These are phyloP conservation scores for Eremomyces bilateralis DNA, from an alignment of 495 filamentous ascomycete species.

Conservation along the genomic window DNA sequence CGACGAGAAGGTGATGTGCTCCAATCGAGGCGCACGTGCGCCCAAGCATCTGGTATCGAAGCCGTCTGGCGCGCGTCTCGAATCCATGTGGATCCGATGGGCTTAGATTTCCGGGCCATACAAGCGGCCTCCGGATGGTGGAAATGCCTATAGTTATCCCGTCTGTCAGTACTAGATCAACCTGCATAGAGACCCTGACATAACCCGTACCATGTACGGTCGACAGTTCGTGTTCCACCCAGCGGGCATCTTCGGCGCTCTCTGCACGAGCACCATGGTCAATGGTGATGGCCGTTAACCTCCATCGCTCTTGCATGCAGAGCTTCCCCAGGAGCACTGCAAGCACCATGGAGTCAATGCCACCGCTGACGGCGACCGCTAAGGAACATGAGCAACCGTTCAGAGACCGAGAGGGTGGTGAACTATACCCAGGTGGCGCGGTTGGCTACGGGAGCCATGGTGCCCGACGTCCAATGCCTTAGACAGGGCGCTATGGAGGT, in stretches of 20 bases:
- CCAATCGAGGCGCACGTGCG: slow-evolving; percentile 27
- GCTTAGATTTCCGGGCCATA: background rate
- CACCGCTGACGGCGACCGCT: slow-evolving; percentile 81
- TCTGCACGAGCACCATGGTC: slow-evolving; percentile 54
- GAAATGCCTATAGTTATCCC: background rate
- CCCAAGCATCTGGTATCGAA: slow-evolving; percentile 53
- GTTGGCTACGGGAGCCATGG: too few species aligned
- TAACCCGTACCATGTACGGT: slow-evolving; percentile 20
- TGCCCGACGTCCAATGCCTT: too few species aligned
- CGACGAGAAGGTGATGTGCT: slow-evolving; percentile 40
- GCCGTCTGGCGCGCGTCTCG: slow-evolving; percentile 54
- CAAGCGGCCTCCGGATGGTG: background rate
- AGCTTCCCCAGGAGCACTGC: slow-evolving; percentile 38
- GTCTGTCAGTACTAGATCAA: too few species aligned
- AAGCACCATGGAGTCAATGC: slow-evolving; percentile 90
- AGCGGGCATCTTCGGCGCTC: slow-evolving; percentile 43
- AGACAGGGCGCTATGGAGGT: too few species aligned
- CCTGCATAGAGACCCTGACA: too few species aligned
- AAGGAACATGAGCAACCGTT: too few species aligned
- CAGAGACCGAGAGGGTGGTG: too few species aligned
- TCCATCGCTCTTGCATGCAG: slow-evolving; percentile 10
- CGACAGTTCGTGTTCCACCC: slow-evolving; percentile 32
- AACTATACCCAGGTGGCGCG: too few species aligned
- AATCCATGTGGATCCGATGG: background rate
- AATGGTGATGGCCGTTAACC: slow-evolving; percentile 46